Conservation (phyloP, 257 asterid genomes). For the Salvia miltiorrhiza region DNA sequence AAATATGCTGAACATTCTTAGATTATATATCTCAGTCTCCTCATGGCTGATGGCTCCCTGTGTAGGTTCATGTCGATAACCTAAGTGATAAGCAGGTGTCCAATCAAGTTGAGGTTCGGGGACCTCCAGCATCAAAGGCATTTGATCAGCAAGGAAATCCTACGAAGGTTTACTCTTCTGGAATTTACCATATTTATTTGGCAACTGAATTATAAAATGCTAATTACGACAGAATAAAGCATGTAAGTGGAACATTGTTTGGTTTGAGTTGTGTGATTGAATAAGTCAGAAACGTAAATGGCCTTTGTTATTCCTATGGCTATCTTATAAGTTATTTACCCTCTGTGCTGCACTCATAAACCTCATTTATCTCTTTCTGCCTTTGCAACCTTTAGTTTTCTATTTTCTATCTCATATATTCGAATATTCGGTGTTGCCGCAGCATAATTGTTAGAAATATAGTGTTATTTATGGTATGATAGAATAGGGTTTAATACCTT, state of each 20-base stretch:
- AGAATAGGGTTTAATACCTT: too few relatives aligned
- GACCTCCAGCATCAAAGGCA: conserved; percentile 91
- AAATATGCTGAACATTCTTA: neutral
- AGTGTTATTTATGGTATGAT: too few relatives aligned
- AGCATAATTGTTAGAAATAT: too few relatives aligned
- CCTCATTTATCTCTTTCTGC: conserved; percentile 9
- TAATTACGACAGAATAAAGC: neutral
- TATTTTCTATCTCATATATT: neutral
- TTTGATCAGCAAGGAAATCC: conserved; percentile 88
- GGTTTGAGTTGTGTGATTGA: conserved; percentile 12
- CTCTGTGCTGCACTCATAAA: neutral
- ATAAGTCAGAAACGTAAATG: conserved; percentile 1
- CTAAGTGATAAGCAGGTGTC: conserved; percentile 68
- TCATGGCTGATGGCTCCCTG: conserved; percentile 19
- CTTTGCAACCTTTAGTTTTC: neutral
- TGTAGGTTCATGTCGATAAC: conserved; percentile 61
- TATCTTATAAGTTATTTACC: neutral
- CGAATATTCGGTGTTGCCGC: neutral
- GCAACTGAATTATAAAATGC: conserved; percentile 4
- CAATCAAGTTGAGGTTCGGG: conserved; percentile 81
- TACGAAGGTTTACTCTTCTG: conserved; percentile 63
- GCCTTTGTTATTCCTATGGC: neutral
- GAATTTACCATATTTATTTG: conserved; percentile 14
- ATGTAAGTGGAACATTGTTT: neutral
- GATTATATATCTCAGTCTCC: neutral